Evolutionary conservation across 192 early-diverging fungal species (phyloP).

Genomic region (Lobosporangium transversale): DNA sequence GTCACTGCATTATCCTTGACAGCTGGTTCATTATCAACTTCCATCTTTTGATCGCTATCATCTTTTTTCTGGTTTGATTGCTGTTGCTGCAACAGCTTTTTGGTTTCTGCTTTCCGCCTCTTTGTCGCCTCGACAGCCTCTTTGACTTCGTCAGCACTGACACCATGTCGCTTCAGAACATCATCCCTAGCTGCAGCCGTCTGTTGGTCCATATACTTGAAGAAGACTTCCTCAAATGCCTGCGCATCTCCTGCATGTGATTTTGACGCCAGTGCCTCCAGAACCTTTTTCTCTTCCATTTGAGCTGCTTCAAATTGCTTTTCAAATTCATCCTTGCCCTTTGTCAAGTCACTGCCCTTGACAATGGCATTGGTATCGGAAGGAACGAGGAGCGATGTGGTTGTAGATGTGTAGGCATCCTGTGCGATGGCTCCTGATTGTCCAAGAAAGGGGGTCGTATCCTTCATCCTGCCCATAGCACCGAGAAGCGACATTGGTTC

Average conservation of each 20-base stretch:
- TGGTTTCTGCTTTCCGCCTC: neutral
- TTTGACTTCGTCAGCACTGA: conserved; percentile 13
- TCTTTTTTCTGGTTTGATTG: conserved; percentile 5
- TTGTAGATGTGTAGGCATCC: conserved; percentile 39
- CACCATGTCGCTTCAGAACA: conserved; percentile 9
- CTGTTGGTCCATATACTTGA: conserved; percentile 35
- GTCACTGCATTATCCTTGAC: neutral
- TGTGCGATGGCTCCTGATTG: conserved; percentile 21
- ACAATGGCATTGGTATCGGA: conserved; percentile 10
- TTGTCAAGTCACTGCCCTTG: conserved; percentile 11
- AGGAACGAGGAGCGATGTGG: conserved; percentile 23
- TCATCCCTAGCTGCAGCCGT: conserved; percentile 20
- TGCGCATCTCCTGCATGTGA: conserved; percentile 17
- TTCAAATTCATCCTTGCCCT: conserved; percentile 14
- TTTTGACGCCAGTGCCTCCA: conserved; percentile 27
- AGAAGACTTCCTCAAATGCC: conserved; percentile 51
- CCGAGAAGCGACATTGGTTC: conserved; percentile 63
- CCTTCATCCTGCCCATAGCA: conserved; percentile 61
- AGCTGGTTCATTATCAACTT: conserved; percentile 21
- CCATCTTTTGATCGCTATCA: conserved; percentile 18
- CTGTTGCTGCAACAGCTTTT: neutral
- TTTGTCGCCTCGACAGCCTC: conserved; percentile 2
- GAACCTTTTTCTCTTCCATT: conserved; percentile 18
- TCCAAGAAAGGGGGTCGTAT: conserved; percentile 45
- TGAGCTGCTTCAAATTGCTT: conserved; percentile 29